Base-by-base conservation (phyloP, 2,329 filamentous ascomycete species). In the Alternaria triticina region DNA sequence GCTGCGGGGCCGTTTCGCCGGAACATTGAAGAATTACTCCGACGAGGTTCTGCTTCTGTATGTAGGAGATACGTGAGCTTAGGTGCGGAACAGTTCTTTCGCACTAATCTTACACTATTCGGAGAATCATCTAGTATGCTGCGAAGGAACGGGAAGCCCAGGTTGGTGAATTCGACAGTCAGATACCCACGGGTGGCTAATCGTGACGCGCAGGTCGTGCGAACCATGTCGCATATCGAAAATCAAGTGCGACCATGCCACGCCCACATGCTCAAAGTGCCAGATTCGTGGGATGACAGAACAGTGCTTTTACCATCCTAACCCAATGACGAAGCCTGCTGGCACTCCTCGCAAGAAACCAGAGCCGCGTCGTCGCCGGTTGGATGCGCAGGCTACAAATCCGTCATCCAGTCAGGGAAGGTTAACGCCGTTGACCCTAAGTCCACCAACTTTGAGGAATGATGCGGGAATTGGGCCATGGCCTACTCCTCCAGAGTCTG, bases 171-270 rank as follows among this genome's bases (percentile, higher is more conserved):
- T 55, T 44, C 50, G 50, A 54, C n/a, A 28, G 43, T 23, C 28
- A 22, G 17, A 51, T 23, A 40, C 36, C n/a, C 15, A 40, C 36
- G 36, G 36, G 8, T 17, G 36, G 36, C 36, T 40, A 40, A 40
- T 36, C 28, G 49, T 22, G 28, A 40, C 36, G 36, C 5, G 36
- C 50, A 75, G 77, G 64, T 76, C 76, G 13, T 79, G 75, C 63
- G 78, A 77, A 55, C 79, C 76, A 64, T 80, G 76, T 68, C 74
- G 74, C 33, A 73, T 77, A 30, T 77, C 76, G 4, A 79, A 79
- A 59, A 74, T 78, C 52, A 69, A 72, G 54, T 79, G 77, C 66
- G 77, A 79, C 59, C 77, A 79, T 57, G 65, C 71, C 43, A 73
- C 70, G 17, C 77, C 77, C 5, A 77, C 67, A n/a, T 79, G 77